These are phyloP conservation scores for Botrytis byssoidea DNA, from an alignment of 2,329 filamentous ascomycete genomes.

Conservation along the genomic window DNA sequence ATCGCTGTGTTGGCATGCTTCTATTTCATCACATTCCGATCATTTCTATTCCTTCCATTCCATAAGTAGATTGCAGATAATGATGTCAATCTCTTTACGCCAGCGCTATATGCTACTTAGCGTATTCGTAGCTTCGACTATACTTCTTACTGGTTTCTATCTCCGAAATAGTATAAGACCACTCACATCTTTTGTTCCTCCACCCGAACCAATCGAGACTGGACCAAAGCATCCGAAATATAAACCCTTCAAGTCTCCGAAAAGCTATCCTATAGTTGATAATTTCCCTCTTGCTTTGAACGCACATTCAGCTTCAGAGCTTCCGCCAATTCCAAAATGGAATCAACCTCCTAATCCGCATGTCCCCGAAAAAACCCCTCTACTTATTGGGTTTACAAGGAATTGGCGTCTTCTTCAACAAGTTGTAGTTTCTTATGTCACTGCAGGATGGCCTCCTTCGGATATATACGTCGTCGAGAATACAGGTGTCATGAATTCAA, in stretches of 20 bases:
- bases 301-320: conserved; percentile 31
- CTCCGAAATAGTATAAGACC: background rate
- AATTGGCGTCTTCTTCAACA: conserved; percentile 56
- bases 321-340: conserved; percentile 47
- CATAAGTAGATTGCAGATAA: conserved; percentile 3
- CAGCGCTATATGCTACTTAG: conserved; percentile 11
- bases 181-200: background rate
- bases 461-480: conserved; percentile 61
- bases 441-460: conserved; percentile 56
- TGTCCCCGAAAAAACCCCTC: conserved; percentile 47
- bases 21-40: conserved; percentile 2
- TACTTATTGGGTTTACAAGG: conserved; percentile 60
- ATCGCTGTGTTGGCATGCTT: background rate
- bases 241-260: conserved; percentile 20
- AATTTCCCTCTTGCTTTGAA: conserved; percentile 34
- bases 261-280: conserved; percentile 30
- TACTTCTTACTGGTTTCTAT: conserved; percentile 4
- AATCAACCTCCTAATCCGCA: conserved; percentile 45
- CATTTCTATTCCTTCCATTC: background rate
- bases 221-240: conserved; percentile 23
- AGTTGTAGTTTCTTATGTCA: conserved; percentile 55
- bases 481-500: conserved; percentile 55
- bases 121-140: background rate
- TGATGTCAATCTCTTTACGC: background rate
- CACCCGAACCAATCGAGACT: background rate